These are phyloP conservation scores for Achaetomiella virescens DNA, from an alignment of 495 filamentous ascomycete species.

Conservation along the genomic window DNA sequence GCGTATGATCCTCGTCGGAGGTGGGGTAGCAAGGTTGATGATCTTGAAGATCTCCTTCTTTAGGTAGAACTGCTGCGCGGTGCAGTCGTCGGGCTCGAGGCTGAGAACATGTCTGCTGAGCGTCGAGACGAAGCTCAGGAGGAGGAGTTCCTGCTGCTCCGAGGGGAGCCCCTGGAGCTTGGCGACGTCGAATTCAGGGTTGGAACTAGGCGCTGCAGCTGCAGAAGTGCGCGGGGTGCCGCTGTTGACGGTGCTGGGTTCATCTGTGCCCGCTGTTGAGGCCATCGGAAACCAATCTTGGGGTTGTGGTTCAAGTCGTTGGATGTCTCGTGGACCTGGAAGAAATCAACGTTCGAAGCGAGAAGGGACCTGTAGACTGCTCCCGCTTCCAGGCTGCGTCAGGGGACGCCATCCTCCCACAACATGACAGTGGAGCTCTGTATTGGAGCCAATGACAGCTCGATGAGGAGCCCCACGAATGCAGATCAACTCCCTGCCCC, in stretches of 20 bases:
- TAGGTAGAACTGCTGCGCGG: constrained; percentile 78
- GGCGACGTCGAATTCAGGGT: constrained; percentile 70
- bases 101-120: constrained; percentile 73
- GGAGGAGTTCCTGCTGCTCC: constrained; percentile 91
- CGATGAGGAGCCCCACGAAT: constrained; percentile 1
- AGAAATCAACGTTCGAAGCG: not conserved
- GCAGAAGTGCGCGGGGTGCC: constrained; percentile 20
- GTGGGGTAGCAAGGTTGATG: constrained; percentile 75
- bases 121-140: constrained; percentile 81
- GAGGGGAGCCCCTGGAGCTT: constrained; percentile 86
- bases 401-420: constrained; percentile 6
- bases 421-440: constrained; percentile 2
- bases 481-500: not conserved
- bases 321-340: not conserved
- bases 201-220: constrained; percentile 31
- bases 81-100: constrained; percentile 70
- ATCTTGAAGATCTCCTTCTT: constrained; percentile 90
- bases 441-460: constrained; percentile 11
- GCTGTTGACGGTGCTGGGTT: constrained; percentile 23
- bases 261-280: constrained; percentile 18
- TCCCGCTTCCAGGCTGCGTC: not conserved
- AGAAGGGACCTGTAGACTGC: not conserved
- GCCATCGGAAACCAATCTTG: constrained; percentile 15
- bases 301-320: not conserved
- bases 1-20: constrained; percentile 81